These are phyloP conservation scores for Mycena haematopus DNA, from an alignment of 768 basidiomycete species.

Conservation along the genomic window DNA sequence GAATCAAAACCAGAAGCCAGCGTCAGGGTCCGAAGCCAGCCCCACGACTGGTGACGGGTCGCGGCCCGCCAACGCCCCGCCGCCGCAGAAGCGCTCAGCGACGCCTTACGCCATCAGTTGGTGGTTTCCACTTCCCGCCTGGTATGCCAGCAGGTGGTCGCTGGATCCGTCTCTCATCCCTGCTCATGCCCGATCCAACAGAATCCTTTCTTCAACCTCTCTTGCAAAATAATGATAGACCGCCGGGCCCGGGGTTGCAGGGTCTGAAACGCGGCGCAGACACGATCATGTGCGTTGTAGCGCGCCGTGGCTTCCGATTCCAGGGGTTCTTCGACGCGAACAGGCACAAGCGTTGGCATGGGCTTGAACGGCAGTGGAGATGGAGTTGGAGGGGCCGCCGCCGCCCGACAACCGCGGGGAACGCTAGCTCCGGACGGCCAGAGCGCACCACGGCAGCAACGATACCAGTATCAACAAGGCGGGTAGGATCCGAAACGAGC, in stretches of 20 bases:
- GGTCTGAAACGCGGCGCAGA: slow-evolving; percentile 46
- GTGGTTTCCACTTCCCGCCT: slow-evolving; percentile 57
- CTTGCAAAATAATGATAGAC: slow-evolving; percentile 14
- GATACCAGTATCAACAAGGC: slow-evolving; percentile 39
- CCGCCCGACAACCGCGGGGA: slow-evolving; percentile 23
- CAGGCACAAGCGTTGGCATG: slow-evolving; percentile 33
- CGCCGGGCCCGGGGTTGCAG: slow-evolving; percentile 19
- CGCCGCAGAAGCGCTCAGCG: slow-evolving; percentile 31
- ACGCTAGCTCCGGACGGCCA: slow-evolving; percentile 39
- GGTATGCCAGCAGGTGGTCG: slow-evolving; percentile 44
- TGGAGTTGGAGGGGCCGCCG: slow-evolving; percentile 49
- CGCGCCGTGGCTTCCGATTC: neutral
- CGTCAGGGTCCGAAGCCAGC: neutral
- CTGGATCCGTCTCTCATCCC: neutral
- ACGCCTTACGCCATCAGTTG: slow-evolving; percentile 51
- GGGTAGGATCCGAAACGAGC: slow-evolving; percentile 54
- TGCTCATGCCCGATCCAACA: neutral
- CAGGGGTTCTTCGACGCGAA: slow-evolving; percentile 32
- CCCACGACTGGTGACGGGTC: neutral
- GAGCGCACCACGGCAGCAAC: slow-evolving; percentile 3
- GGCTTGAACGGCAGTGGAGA: slow-evolving; percentile 36
- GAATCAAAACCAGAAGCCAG: slow-evolving; percentile 10
- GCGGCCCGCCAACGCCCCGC: neutral
- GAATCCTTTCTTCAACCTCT: slow-evolving; percentile 25
- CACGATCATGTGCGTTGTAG: slow-evolving; percentile 31